Evolutionary conservation across 2,329 filamentous ascomycete genomes (phyloP).

Genomic region (Colletotrichum shisoi): DNA sequence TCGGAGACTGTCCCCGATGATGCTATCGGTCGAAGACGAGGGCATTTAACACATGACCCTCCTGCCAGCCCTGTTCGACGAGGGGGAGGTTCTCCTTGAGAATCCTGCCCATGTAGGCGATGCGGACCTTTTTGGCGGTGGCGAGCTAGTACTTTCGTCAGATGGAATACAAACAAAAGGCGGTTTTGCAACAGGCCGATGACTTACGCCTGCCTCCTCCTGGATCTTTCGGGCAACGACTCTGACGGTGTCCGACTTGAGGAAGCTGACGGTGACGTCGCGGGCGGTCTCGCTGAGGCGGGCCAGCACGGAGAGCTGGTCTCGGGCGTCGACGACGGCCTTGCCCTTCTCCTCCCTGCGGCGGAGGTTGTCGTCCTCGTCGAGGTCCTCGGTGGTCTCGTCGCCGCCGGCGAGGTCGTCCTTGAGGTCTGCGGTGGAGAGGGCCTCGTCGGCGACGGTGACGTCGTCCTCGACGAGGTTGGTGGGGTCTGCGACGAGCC

Average conservation of each 20-base stretch:
- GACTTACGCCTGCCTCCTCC: slow-evolving; percentile 69
- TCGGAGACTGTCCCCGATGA: slow-evolving; percentile 19
- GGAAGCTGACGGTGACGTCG: slow-evolving; percentile 68
- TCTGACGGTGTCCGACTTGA: slow-evolving; percentile 69
- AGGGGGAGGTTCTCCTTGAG: slow-evolving; percentile 74
- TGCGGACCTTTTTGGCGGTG: slow-evolving; percentile 66
- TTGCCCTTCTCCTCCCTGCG: slow-evolving; percentile 68
- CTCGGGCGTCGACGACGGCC: slow-evolving; percentile 59
- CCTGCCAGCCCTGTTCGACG: slow-evolving; percentile 75
- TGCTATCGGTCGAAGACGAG: slow-evolving; percentile 66
- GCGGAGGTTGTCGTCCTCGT: slow-evolving; percentile 50
- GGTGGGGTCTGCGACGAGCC: slow-evolving; percentile 72
- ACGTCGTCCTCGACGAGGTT: slow-evolving; percentile 60
- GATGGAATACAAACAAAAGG: not conserved
- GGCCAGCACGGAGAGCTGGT: slow-evolving; percentile 66
- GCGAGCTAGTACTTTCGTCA: slow-evolving; percentile 58
- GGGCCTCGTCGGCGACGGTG: slow-evolving; percentile 50
- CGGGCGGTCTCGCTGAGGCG: slow-evolving; percentile 71
- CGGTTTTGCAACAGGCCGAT: not conserved
- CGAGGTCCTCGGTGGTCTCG: slow-evolving; percentile 43
- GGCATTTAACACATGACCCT: slow-evolving; percentile 78
- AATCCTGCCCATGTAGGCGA: slow-evolving; percentile 83
- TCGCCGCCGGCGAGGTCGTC: slow-evolving; percentile 55
- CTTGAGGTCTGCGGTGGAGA: slow-evolving; percentile 40
- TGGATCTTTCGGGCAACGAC: slow-evolving; percentile 69